Base-by-base conservation (phyloP, 1,139 yeast genomes). In the Saccharomyces hybrid region DNA sequence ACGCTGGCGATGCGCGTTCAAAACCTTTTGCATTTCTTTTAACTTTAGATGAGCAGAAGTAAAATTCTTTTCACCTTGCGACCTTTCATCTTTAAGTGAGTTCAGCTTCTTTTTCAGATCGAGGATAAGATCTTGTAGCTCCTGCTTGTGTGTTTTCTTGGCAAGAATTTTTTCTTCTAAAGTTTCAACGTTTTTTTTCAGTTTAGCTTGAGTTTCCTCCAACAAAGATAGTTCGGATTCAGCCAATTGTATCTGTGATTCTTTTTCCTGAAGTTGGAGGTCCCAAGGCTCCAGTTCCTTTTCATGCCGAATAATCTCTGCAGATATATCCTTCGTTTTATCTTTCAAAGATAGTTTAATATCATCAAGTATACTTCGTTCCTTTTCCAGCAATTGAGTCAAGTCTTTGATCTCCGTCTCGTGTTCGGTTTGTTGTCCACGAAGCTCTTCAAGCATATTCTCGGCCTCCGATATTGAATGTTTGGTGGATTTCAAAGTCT, bases 241-340 rank as follows among this genome's bases (percentile, higher is more conserved):
- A 1, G 84, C 80, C 44, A 88, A 78, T 52, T 83, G 80, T 8
- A 88, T 79, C 48, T 83, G 82, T 28, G 88, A 81, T 58, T 82
- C 83, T 56, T 85, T 86, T 27, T 79, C 78, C 57, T 82, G 83
- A 44, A 90, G 74, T 60, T 83, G 79, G 38, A 79, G 83, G 57
- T 82, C 83, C 95, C 96, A 90, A 0, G 99, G 99, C 58, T 88
- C 93, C 7, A 90, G 72, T 58, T 84, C 76, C 8, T 76, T 77
- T 64, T 88, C 95, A 46, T 84, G 72, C 78, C 0, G 95, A 8
- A 57, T 56, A 32, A 69, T 66, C 51, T 66, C 62, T 2, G 54
- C 56, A 3, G 70, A 58, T 14, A 68, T 55, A 28, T 56, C 58
- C 5, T 55, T 54, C 2, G 71, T 93, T 65, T 89, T 88, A 53